Conservation (phyloP, 176 grass and related monocot genomes). For the Themeda triandra region DNA sequence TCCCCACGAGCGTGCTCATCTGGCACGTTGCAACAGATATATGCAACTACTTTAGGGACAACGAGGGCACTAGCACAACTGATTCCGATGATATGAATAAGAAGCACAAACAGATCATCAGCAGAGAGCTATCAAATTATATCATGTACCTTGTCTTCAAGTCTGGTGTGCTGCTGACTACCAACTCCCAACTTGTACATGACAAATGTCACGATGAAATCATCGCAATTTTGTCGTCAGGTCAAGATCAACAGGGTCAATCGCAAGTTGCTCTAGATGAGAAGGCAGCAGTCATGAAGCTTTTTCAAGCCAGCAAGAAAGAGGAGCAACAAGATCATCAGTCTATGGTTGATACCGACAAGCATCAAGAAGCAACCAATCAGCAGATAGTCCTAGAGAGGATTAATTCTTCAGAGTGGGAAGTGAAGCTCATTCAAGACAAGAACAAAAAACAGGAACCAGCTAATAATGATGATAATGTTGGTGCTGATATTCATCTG, state of each 20-base stretch:
- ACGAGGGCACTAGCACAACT: too few species aligned
- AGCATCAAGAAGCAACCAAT: background rate
- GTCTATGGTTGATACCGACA: background rate
- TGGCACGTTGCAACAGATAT: background rate
- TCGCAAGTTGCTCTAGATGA: background rate
- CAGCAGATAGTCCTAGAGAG: too few species aligned
- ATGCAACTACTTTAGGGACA: background rate
- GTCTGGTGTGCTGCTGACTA: background rate
- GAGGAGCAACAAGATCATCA: background rate
- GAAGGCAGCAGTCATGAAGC: background rate
- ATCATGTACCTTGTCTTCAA: constrained; percentile 12
- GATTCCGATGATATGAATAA: background rate
- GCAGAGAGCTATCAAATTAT: background rate
- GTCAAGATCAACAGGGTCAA: too few species aligned
- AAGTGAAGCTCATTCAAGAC: background rate
- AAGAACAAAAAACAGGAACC: too few species aligned
- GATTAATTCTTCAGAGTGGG: background rate
- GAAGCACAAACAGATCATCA: background rate
- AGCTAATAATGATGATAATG: too few species aligned
- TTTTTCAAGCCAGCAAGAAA: background rate
- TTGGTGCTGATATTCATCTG: too few species aligned
- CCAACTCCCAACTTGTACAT: background rate
- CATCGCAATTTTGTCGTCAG: accelerated
- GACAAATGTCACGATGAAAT: background rate
- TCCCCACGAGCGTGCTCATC: background rate